Evolutionary conservation across 2,329 filamentous ascomycete genomes (phyloP).

Genomic region (Scleromitrula shiraiana): DNA sequence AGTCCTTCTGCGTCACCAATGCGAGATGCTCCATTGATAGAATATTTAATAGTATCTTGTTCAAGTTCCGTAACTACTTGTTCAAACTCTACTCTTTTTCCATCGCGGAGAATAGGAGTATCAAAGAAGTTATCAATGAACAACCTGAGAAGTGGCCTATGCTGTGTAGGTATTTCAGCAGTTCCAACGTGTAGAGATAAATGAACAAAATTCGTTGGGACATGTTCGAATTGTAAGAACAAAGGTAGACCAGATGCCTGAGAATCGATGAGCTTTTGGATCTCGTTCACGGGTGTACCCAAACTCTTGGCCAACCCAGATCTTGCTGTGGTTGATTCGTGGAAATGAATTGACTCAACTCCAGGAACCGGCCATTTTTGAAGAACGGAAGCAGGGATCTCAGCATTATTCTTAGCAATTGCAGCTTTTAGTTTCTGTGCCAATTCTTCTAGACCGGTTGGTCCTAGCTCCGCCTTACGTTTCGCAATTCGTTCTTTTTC

Average conservation of each 20-base stretch:
- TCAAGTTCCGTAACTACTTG: conserved; percentile 88
- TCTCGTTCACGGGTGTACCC: conserved; percentile 57
- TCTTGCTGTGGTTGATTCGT: conserved; percentile 76
- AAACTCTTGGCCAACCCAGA: conserved; percentile 68
- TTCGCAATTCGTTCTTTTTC: conserved; percentile 72
- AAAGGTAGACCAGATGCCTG: conserved; percentile 59
- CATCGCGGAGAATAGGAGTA: conserved; percentile 71
- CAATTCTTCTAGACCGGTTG: conserved; percentile 71
- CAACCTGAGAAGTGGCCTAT: conserved; percentile 75
- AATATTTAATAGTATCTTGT: conserved; percentile 81
- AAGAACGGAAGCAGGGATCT: conserved; percentile 76
- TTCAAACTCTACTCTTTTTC: conserved; percentile 75
- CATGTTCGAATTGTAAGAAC: conserved; percentile 95
- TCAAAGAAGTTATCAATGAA: conserved; percentile 94
- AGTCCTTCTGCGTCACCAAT: conserved; percentile 77
- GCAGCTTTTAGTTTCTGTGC: conserved; percentile 71
- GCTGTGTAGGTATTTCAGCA: conserved; percentile 64
- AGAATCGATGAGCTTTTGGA: conserved; percentile 69
- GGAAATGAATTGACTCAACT: conserved; percentile 90
- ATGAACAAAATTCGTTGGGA: conserved; percentile 86
- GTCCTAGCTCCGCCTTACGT: conserved; percentile 70
- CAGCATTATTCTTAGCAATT: conserved; percentile 79
- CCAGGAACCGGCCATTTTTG: conserved; percentile 74
- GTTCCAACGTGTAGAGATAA: conserved; percentile 77
- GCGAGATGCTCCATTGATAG: conserved; percentile 57